Base-by-base conservation (phyloP, 768 basidiomycete genomes). In the Cyclocybe cylindracea region DNA sequence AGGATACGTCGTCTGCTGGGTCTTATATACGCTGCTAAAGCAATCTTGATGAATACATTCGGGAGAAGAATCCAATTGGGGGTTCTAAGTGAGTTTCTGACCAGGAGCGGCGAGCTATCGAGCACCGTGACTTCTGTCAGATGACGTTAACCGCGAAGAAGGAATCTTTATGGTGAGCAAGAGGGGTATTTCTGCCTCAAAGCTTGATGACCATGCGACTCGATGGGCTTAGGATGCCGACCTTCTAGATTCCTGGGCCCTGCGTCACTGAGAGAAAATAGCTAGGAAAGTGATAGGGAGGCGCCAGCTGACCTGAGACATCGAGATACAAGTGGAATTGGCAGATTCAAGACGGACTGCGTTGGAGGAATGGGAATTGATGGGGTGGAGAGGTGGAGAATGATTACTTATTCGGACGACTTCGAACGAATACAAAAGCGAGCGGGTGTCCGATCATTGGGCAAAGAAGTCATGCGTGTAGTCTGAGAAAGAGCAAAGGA, bases 71-170 rank as follows among this genome's bases (percentile, higher is more conserved):
- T 38, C 43, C 44, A 44, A 40, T 43, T 44, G 48, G 39, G 47
- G 52, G 44, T 46, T 38, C 38, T 50, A 39, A 46, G 50, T 55
- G 46, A 40, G 43, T 35, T 46, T 55, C 39, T 46, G 45, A 48
- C 36, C 38, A 49, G 50, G 44, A 48, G 35, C 36, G 46, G 32
- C 38, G 36, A 37, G 18, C 37, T 35, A 51, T 16, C 42, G 48
- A 52, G 55, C 40, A 35, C 45, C 52, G 52, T 49, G 46, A 51
- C 19, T 48, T 48, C 46, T 54, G 61, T 62, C 61, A 62, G 34
- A 59, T 62, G 61, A 62, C 57, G 56, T 49, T 46, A 51, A 49
- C 45, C 57, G 58, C 58, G 61, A 47, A 49, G 55, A 55, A 59
- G 39, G 44, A 51, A 45, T 31, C 48, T 43, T 49, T 39, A 34